These are phyloP conservation scores for Rutstroemia sydowiana DNA, from an alignment of 2,329 filamentous ascomycete genomes.

Conservation along the genomic window DNA sequence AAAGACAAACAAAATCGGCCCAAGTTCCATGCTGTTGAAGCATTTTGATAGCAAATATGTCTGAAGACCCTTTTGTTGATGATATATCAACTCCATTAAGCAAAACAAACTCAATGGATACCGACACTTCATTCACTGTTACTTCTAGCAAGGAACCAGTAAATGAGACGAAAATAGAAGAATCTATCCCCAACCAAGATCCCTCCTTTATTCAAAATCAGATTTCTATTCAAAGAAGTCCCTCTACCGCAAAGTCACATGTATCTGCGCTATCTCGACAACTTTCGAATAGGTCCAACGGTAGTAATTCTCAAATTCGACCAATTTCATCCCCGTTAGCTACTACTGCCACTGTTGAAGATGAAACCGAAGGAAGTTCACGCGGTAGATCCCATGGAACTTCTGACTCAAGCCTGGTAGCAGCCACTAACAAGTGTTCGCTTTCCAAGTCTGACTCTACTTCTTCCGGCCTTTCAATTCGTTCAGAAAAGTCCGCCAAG, in stretches of 20 bases:
- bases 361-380: constrained; percentile 6
- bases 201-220: constrained; percentile 24
- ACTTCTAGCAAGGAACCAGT: constrained; percentile 5
- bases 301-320: constrained; percentile 8
- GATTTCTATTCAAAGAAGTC: constrained; percentile 21
- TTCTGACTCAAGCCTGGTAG: constrained; percentile 12
- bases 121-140: constrained; percentile 15
- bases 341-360: constrained; percentile 9
- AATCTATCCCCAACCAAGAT: constrained; percentile 4
- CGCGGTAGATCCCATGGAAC: constrained; percentile 12
- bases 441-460: constrained; percentile 23
- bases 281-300: constrained; percentile 21
- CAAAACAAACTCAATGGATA: constrained; percentile 9
- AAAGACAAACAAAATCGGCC: not conserved
- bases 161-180: constrained; percentile 5
- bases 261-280: constrained; percentile 18
- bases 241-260: constrained; percentile 19
- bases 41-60: constrained; percentile 5
- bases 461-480: constrained; percentile 11
- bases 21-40: not conserved
- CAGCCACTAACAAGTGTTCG: constrained; percentile 11
- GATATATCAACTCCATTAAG: not conserved
- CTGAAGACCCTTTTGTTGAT: constrained; percentile 3
- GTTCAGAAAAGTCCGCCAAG: constrained; percentile 22
- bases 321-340: constrained; percentile 10